phyloP scores from a whole-genome alignment of 208 protist species.

The Wallacemonas sp. region DNA sequence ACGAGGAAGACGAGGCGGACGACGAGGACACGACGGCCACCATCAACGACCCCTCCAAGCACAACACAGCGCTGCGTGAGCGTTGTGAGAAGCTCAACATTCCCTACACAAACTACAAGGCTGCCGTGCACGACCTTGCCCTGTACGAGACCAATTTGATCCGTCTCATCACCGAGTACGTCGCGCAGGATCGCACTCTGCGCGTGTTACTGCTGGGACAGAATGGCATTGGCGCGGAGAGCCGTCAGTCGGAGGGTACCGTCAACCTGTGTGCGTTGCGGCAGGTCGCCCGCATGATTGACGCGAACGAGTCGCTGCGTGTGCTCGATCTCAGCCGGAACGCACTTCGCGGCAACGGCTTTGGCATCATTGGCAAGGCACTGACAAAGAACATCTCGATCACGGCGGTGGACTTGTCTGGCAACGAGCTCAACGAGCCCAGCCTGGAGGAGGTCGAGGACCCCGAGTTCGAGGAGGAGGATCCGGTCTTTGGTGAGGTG shows the following conservation, averaged over 20 bases:
- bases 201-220: slow-evolving; percentile 48
- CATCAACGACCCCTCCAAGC: slow-evolving; percentile 15
- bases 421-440: slow-evolving; percentile 51
- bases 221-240: slow-evolving; percentile 37
- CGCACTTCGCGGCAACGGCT: slow-evolving; percentile 64
- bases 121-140: slow-evolving; percentile 54
- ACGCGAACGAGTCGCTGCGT: slow-evolving; percentile 76
- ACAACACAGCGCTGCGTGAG: slow-evolving; percentile 64
- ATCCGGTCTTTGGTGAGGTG: slow-evolving; percentile 81
- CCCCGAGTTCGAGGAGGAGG: slow-evolving; percentile 67
- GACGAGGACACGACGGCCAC: slow-evolving; percentile 40
- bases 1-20: slow-evolving; percentile 29
- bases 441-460: slow-evolving; percentile 70
- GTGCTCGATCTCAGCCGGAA: slow-evolving; percentile 83
- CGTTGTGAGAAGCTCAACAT: slow-evolving; percentile 56
- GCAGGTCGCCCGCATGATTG: slow-evolving; percentile 59
- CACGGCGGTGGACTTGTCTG: slow-evolving; percentile 65
- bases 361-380: slow-evolving; percentile 85
- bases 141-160: slow-evolving; percentile 68
- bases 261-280: slow-evolving; percentile 50
- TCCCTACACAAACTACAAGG: slow-evolving; percentile 56
- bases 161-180: slow-evolving; percentile 55
- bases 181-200: slow-evolving; percentile 42
- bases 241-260: slow-evolving; percentile 29
- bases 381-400: slow-evolving; percentile 86